Evolutionary conservation across 2,329 filamentous ascomycete species (phyloP).

Genomic region (Fusarium sp.): DNA sequence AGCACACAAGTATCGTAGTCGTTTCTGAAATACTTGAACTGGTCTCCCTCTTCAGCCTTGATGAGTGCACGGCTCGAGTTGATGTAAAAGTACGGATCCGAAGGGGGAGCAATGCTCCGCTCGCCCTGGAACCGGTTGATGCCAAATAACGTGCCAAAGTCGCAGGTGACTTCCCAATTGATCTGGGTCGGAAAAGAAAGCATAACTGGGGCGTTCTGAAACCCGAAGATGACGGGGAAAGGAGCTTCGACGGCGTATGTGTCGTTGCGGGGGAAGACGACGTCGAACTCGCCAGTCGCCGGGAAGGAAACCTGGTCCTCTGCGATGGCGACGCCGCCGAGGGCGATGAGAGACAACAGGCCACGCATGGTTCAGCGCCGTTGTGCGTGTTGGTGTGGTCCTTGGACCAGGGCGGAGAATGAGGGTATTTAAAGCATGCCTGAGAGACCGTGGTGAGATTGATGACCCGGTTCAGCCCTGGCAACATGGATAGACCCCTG

Average conservation of each 20-base stretch:
- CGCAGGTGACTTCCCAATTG: constrained; percentile 21
- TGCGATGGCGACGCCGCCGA: constrained; percentile 2
- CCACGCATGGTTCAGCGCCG: constrained; percentile 1
- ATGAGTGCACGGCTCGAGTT: constrained; percentile 17
- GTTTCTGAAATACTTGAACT: constrained; percentile 23
- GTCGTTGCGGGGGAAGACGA: constrained; percentile 28
- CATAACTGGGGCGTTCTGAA: constrained; percentile 26
- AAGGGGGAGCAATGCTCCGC: constrained; percentile 3
- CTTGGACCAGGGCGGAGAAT: background rate
- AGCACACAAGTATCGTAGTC: constrained; percentile 22
- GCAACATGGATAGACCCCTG: constrained; percentile 25
- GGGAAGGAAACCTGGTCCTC: constrained; percentile 22
- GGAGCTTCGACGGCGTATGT: constrained; percentile 30
- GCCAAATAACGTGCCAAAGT: constrained; percentile 17
- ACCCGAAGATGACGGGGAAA: constrained; percentile 29
- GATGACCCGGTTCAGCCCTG: constrained; percentile 18
- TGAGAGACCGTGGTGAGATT: background rate
- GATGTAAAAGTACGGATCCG: constrained; percentile 23
- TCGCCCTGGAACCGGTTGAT: constrained; percentile 16
- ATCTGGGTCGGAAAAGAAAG: constrained; percentile 21
- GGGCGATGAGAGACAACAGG: background rate
- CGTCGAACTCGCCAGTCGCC: constrained; percentile 22
- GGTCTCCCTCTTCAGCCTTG: constrained; percentile 18
- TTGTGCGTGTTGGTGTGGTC: background rate
- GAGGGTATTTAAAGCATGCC: background rate